These are phyloP conservation scores for Suillus subluteus DNA, from an alignment of 768 basidiomycete species.

Conservation along the genomic window DNA sequence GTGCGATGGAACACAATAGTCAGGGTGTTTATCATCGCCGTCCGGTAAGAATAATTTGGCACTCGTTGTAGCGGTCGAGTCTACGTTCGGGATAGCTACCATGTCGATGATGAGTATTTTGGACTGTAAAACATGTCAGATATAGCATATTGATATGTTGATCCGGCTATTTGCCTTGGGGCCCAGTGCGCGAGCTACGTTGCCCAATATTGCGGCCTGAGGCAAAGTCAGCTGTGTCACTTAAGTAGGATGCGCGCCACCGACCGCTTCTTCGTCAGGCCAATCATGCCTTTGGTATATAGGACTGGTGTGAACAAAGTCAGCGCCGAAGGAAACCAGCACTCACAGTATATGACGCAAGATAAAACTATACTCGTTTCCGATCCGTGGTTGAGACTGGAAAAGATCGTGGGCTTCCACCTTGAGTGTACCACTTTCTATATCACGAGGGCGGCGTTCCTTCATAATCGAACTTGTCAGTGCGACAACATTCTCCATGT, in stretches of 20 bases:
- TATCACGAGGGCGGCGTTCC: slow-evolving; percentile 37
- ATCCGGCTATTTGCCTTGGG: not conserved
- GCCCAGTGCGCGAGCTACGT: not conserved
- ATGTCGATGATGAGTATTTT: slow-evolving; percentile 9
- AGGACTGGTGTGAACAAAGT: not conserved
- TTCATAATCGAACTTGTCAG: slow-evolving; percentile 15
- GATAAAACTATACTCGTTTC: slow-evolving; percentile 7
- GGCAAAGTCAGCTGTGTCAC: not conserved
- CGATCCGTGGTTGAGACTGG: slow-evolving; percentile 33
- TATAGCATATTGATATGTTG: not conserved
- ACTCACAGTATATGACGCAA: slow-evolving; percentile 11
- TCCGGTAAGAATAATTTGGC: not conserved
- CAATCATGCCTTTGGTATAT: slow-evolving; percentile 18
- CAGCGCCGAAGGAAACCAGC: not conserved
- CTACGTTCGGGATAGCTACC: not conserved
- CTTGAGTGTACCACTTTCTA: slow-evolving; percentile 35
- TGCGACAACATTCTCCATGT: slow-evolving; percentile 33
- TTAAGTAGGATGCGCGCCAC: not conserved
- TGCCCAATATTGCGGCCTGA: not conserved
- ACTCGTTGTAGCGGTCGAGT: not conserved
- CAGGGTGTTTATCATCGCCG: not conserved
- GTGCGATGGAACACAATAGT: not conserved
- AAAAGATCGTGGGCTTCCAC: slow-evolving; percentile 45
- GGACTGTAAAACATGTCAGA: slow-evolving; percentile 3
- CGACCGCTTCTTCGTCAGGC: slow-evolving; percentile 16